phyloP scores from a whole-genome alignment of 495 filamentous ascomycete species.

The Chaetomium fimeti region DNA sequence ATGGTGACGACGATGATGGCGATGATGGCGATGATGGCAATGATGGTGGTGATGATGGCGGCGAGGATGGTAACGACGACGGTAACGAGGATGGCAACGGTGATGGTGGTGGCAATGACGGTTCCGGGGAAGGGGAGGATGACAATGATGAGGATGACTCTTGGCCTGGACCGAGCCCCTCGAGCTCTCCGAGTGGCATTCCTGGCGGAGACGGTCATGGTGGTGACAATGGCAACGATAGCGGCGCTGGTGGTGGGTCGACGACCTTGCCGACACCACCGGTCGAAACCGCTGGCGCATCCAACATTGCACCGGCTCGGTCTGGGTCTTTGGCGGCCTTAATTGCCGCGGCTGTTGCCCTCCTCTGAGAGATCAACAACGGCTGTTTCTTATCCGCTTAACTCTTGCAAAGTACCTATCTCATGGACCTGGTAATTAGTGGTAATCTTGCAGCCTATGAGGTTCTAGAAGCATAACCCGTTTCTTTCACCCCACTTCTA shows the following conservation, averaged over 20 bases:
- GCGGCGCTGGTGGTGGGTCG: not conserved
- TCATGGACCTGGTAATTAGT: too few species aligned
- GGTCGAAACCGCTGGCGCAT: not conserved
- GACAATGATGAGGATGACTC: not conserved
- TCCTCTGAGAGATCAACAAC: not conserved
- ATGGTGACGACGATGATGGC: not conserved
- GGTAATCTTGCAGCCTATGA: too few species aligned
- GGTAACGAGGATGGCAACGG: not conserved
- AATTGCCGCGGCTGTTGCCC: conserved; percentile 5
- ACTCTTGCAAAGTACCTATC: too few species aligned
- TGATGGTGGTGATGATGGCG: not conserved
- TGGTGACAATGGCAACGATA: not conserved
- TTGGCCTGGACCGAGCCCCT: not conserved
- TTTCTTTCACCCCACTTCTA: too few species aligned
- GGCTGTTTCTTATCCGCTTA: too few species aligned
- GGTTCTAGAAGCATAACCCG: too few species aligned
- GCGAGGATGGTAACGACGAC: not conserved
- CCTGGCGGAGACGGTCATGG: too few species aligned
- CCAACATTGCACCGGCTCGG: not conserved
- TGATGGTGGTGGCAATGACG: not conserved
- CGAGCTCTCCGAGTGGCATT: not conserved
- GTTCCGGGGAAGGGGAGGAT: not conserved
- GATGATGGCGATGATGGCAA: not conserved
- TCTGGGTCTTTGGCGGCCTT: conserved; percentile 1
- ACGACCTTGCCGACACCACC: not conserved